Base-by-base conservation (phyloP, 2,329 filamentous ascomycete species). In the Trichoderma guizhouense region DNA sequence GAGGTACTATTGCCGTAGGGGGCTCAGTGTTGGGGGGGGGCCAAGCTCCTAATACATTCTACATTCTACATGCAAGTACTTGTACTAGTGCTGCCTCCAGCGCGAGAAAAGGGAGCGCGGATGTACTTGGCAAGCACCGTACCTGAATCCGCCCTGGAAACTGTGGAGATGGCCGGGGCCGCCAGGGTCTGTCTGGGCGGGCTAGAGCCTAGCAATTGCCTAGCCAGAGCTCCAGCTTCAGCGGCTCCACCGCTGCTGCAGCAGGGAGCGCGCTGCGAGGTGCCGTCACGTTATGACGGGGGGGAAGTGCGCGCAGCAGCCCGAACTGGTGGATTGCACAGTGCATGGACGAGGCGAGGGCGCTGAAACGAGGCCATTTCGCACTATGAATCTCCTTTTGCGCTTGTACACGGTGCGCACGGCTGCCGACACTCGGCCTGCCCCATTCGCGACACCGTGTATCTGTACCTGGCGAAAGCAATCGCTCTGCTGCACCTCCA, bases 1-100 rank as follows among this genome's bases (percentile, higher is more conserved):
- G 69, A 71, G 62, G 68, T 67, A 67, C 69, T 68, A 68, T 58
- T 69, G 57, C 66, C 66, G 57, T 67, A 51, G 62, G 62, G 43
- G 55, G 14, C 32, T 34, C 32, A 34, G 32, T 34, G 32, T 39
- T 63, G 34, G 34, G 60, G 34, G 34, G 60, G 28, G 63, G 63
- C 63, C 30, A 28, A 53, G 43, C 28, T 28, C 53, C 63, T 30
- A 32, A 32, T 21, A 60, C 12, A 36, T 36, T 15, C 34, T 36
- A 15, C 34, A 6, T 34, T 34, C 32, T 32, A 60, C 65, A 36
- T 68, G 65, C 66, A 60, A 69, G 66, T 69, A 69, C 66, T 68
- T 68, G 65, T 68, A 68, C 55, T 43, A 60, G 65, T 21, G 34
- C 64, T 28, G 64, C 51, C 15, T 28, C 39, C 15, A 55, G 47